Evolutionary conservation across 805 yeast species (phyloP).

Genomic region (Starmerella scarabaei): DNA sequence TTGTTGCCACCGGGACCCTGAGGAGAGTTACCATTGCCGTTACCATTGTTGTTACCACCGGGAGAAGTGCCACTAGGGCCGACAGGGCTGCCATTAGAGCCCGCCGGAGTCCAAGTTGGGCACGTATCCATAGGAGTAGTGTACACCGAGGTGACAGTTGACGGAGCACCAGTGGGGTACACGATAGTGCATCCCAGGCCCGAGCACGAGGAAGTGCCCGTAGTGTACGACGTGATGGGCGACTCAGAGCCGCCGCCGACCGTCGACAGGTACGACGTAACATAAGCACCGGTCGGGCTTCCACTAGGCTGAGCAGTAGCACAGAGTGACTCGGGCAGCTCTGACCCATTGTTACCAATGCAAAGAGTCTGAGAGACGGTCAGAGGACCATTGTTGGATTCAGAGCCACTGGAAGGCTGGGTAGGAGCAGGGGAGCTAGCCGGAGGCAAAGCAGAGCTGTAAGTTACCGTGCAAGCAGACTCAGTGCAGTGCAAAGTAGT

Average conservation of each 20-base stretch:
- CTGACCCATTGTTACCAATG: too few relatives aligned
- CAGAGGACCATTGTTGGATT: too few relatives aligned
- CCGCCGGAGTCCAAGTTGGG: neutral
- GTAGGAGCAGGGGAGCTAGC: neutral
- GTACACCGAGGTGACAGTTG: neutral
- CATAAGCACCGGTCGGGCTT: neutral
- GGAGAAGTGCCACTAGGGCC: neutral
- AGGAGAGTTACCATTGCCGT: neutral
- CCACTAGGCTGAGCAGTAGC: too few relatives aligned
- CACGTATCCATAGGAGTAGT: neutral
- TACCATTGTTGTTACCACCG: too few relatives aligned
- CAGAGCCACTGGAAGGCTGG: neutral
- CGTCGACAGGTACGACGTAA: slow-evolving; percentile 5
- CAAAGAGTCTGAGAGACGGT: too few relatives aligned
- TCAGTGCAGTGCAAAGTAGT: slow-evolving; percentile 9
- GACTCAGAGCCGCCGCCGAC: slow-evolving; percentile 2
- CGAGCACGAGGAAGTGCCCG: slow-evolving; percentile 2
- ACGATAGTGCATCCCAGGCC: slow-evolving; percentile 12
- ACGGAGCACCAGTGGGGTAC: slow-evolving; percentile 4
- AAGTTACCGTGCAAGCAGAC: slow-evolving; percentile 8
- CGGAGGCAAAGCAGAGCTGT: slow-evolving; percentile 1
- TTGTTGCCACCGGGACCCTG: neutral
- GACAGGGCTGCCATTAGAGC: neutral
- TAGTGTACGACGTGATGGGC: neutral
- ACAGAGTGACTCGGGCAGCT: too few relatives aligned